Evolutionary conservation across 2,329 filamentous ascomycete species (phyloP).

Genomic region (Paecilomyces variotii): DNA sequence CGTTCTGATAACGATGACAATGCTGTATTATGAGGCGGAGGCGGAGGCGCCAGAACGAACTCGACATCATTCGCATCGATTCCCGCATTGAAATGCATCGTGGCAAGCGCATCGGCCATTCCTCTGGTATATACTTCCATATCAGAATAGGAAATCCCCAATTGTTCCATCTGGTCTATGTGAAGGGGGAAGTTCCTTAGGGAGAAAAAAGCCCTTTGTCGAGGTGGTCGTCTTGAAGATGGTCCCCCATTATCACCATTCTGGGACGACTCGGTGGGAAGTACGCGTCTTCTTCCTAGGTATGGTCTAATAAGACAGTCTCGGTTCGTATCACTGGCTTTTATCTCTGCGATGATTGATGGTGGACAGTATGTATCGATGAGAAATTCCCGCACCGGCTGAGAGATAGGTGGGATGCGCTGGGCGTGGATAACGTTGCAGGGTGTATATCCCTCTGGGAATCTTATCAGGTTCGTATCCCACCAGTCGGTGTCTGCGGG

Average conservation of each 20-base stretch:
- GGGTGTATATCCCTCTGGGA: constrained; percentile 19
- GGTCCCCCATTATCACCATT: not conserved
- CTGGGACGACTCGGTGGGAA: constrained; percentile 1
- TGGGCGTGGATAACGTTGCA: constrained; percentile 29
- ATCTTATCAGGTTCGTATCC: constrained; percentile 14
- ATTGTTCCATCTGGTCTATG: constrained; percentile 42
- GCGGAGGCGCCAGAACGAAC: constrained; percentile 40
- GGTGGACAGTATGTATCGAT: constrained; percentile 27
- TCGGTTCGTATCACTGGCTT: constrained; percentile 25
- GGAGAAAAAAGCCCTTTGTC: constrained; percentile 20
- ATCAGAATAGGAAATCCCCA: constrained; percentile 24
- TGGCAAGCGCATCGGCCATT: constrained; percentile 45
- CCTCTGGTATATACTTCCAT: constrained; percentile 28
- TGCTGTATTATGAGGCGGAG: not conserved
- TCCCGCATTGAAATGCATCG: constrained; percentile 42
- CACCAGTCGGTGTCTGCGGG: constrained; percentile 18
- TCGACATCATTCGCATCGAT: constrained; percentile 49
- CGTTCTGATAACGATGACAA: not conserved
- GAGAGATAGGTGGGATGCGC: constrained; percentile 25
- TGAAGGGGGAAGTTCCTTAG: constrained; percentile 46
- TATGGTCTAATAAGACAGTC: constrained; percentile 46
- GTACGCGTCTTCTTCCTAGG: constrained; percentile 31
- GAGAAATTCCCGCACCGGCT: constrained; percentile 18
- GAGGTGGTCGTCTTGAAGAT: constrained; percentile 6
- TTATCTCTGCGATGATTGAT: constrained; percentile 15